Evolutionary conservation across 225 moss, liverwort and hornwort species (phyloP).

Genomic region (Neckera pumila): DNA sequence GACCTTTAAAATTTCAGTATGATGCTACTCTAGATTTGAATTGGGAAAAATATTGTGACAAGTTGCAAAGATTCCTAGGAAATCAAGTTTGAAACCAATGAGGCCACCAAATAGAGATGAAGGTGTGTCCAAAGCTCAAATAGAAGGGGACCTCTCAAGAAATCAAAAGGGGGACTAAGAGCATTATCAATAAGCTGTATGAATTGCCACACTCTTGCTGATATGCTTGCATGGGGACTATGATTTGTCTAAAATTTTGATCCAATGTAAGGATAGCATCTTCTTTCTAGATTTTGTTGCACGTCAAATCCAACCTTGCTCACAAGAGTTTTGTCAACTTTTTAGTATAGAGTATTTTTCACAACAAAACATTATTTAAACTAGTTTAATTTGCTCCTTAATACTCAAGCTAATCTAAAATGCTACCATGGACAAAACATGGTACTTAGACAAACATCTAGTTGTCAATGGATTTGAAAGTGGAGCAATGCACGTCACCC

Average conservation of each 20-base stretch:
- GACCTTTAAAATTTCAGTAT: no score
- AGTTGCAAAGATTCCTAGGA: neutral
- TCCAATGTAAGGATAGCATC: neutral
- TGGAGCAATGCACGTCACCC: fast-evolving
- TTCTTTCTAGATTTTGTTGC: fast-evolving
- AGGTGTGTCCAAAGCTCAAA: neutral
- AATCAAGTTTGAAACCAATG: neutral
- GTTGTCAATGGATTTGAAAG: neutral
- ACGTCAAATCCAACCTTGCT: neutral
- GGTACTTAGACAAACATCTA: neutral
- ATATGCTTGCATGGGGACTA: fast-evolving
- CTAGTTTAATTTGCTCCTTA: fast-evolving
- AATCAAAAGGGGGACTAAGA: neutral
- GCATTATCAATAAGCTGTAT: neutral
- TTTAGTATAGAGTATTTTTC: no score
- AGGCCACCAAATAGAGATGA: neutral
- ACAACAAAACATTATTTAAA: no score
- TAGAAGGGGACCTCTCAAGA: neutral
- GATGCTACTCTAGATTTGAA: neutral
- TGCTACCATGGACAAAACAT: neutral
- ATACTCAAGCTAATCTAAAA: neutral
- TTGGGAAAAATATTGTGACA: neutral
- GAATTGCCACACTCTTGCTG: neutral
- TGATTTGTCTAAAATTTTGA: neutral
- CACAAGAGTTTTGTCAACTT: neutral